Evolutionary conservation across 1,139 yeast genomes (phyloP), one percentile per base, ranked within the genome.

Genomic region (Saccharomyces hybrid): DNA sequence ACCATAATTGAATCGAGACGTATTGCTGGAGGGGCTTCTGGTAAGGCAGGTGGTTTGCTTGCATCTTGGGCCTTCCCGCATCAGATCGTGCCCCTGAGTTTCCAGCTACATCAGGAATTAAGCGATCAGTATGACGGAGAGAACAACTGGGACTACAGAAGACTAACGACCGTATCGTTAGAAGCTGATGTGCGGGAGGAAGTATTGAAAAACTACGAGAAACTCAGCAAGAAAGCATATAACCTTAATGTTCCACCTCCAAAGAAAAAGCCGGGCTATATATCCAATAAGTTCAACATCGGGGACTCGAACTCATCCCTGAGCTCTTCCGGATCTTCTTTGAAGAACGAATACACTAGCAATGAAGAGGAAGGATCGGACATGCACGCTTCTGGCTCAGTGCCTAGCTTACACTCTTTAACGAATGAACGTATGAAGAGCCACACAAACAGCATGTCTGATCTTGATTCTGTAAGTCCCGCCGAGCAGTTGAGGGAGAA

Each of bases 51-150:
- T 46, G 99, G 99, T 0, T 75, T 93, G 52, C 73, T 93, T 54
- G 97, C 97, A 0, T 78, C 88, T 46, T 90, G 98, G 96, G 98
- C 98, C 0, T 93, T 93, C 70, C 99, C 99, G 0, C 91, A 87
- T 65, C 96, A 89, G 69, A 83, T 93, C 54, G 98, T 91, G 5
- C 95, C 96, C 0, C 76, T 93, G 55, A 86, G 96, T 49, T 93
- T 90, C 72, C 80, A 81, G 59, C 77, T 93, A 58, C 99, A 93
- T 73, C 90, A 87, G 65, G 86, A 90, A 58, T 77, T 93, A 52
- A 81, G 96, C 6, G 83, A 85, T 58, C 78, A 83, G 70, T 88
- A 83, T 70, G 79, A 84, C 63, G 99, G 99, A 14, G 89, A 76
- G 51, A 76, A 78, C 44, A 88, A 87, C 63, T 93, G 98, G 98